Base-by-base conservation (phyloP, 2,329 filamentous ascomycete genomes). In the Xylariaceae sp. region DNA sequence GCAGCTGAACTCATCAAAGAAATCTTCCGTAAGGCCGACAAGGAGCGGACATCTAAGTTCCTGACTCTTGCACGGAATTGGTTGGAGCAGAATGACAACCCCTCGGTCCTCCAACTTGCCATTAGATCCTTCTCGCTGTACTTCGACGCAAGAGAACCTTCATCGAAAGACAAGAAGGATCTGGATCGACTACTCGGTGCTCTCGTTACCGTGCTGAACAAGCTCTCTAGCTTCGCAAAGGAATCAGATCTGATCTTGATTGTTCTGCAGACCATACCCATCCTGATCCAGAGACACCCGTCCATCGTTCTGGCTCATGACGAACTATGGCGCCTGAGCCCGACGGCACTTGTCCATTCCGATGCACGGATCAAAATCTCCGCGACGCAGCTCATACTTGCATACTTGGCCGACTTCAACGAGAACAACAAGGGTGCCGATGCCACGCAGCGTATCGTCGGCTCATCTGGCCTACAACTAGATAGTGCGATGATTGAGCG, bases 41-140 rank as follows among this genome's bases (percentile, higher is more conserved):
- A 83, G 62, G 88, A 92, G 65, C 83, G 86, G 60, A 78, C 85
- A 44, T 82, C 86, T 63, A 87, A 83, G 51, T 92, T 96, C 70
- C 75, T 94, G 44, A 76, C 76, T 0, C 81, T 92, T 50, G 77
- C 97, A 58, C 84, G 85, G 60, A 81, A 82, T 1, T 97, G 92
- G 91, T 72, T 94, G 15, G 85, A 85, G 58, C 87, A 92, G 67
- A 83, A 86, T 6, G 86, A 88, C 8, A 92, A 95, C 64, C 69
- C 82, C 13, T 79, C 87, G 0, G 82, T 96, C 30, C 80, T 87
- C 53, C 84, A 86, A 60, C 83, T 93, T 18, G 89, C 88, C 1
- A 78, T 97, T 56, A 89, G 94, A 71, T 85, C 88, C 35, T 96
- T 92, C 76, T 83, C 86, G 1, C 85, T 94, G 54, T 96, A 93